Percentiles rank a stretch among this genome's conserved stretches.
Evolutionary conservation across 1,139 yeast species (phyloP).

Genomic region (Tardiomyces depauwii): DNA sequence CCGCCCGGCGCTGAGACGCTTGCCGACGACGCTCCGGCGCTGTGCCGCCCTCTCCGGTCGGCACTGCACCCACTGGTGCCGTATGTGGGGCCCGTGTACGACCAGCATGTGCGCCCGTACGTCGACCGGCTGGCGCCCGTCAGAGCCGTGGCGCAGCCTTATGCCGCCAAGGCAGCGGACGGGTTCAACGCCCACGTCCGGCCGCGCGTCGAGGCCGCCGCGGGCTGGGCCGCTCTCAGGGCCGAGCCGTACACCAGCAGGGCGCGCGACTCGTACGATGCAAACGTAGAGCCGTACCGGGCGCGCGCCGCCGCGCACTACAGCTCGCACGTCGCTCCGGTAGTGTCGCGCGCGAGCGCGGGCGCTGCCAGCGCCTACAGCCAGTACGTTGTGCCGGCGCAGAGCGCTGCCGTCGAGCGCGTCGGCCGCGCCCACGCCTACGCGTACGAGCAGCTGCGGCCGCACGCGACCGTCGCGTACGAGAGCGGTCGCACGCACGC

Average conservation of each 20-base stretch:
- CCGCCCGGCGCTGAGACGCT: slow-evolving; percentile 11
- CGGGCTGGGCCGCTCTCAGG: neutral
- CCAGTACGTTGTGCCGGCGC: neutral
- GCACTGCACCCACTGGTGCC: slow-evolving; percentile 10
- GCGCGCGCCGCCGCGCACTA: neutral
- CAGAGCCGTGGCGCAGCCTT: slow-evolving; percentile 9
- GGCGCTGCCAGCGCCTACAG: neutral
- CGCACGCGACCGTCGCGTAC: slow-evolving; percentile 6
- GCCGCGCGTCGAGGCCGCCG: neutral
- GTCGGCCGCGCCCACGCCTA: neutral
- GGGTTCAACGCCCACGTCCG: slow-evolving; percentile 5
- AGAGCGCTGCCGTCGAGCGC: neutral
- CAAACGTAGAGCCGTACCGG: slow-evolving; percentile 6
- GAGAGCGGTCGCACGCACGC: slow-evolving; percentile 2
- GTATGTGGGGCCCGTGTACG: slow-evolving; percentile 10
- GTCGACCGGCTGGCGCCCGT: slow-evolving; percentile 3
- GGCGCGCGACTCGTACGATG: slow-evolving; percentile 6
- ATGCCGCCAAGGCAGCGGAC: slow-evolving; percentile 9
- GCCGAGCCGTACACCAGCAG: slow-evolving; percentile 5
- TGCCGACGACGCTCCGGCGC: slow-evolving; percentile 9
- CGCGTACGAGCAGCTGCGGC: slow-evolving; percentile 1
- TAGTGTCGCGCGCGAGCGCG: neutral
- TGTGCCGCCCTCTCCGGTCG: slow-evolving; percentile 15
- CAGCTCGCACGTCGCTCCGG: neutral
- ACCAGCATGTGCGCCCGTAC: slow-evolving; percentile 14